These are phyloP conservation scores for Nakazawaea pomicola DNA, from an alignment of 805 yeast genomes.

Conservation along the genomic window DNA sequence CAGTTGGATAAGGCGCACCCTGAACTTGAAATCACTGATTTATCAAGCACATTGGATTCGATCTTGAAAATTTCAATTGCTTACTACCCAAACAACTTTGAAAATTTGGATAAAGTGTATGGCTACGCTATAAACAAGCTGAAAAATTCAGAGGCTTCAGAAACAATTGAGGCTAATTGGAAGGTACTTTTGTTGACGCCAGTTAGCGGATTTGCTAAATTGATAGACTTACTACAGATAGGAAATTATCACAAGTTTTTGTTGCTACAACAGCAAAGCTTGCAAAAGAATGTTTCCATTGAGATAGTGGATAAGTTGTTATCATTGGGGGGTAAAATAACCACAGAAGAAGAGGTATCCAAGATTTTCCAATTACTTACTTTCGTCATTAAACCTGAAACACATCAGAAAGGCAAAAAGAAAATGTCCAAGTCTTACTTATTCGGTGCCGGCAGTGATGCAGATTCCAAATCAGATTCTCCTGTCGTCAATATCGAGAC, in stretches of 20 bases:
- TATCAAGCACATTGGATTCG: slow-evolving; percentile 59
- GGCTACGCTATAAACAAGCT: slow-evolving; percentile 42
- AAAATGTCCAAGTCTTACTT: slow-evolving; percentile 24
- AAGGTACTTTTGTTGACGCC: slow-evolving; percentile 44
- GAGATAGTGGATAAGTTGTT: slow-evolving; percentile 59
- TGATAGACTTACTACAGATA: slow-evolving; percentile 37
- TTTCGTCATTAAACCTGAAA: slow-evolving; percentile 39
- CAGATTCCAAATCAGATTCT: slow-evolving; percentile 16
- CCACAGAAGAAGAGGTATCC: slow-evolving; percentile 44
- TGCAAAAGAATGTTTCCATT: slow-evolving; percentile 55
- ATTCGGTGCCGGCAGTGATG: slow-evolving; percentile 20
- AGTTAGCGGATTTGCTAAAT: slow-evolving; percentile 34
- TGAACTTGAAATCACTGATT: slow-evolving; percentile 62
- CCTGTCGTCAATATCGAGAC: slow-evolving; percentile 30
- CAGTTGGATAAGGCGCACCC: slow-evolving; percentile 54
- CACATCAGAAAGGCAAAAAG: slow-evolving; percentile 15
- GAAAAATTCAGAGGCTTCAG: slow-evolving; percentile 19
- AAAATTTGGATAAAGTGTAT: slow-evolving; percentile 58
- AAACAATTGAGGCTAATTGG: slow-evolving; percentile 33
- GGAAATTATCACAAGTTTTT: slow-evolving; percentile 50
- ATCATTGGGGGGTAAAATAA: slow-evolving; percentile 29
- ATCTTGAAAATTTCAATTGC: slow-evolving; percentile 57
- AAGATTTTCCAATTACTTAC: slow-evolving; percentile 55
- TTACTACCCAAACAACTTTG: slow-evolving; percentile 59
- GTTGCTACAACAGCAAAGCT: slow-evolving; percentile 41